Percentiles rank a stretch among this genome's conserved stretches.
Evolutionary conservation across 345 rosid species (phyloP).

Genomic region (Boechera stricta): DNA sequence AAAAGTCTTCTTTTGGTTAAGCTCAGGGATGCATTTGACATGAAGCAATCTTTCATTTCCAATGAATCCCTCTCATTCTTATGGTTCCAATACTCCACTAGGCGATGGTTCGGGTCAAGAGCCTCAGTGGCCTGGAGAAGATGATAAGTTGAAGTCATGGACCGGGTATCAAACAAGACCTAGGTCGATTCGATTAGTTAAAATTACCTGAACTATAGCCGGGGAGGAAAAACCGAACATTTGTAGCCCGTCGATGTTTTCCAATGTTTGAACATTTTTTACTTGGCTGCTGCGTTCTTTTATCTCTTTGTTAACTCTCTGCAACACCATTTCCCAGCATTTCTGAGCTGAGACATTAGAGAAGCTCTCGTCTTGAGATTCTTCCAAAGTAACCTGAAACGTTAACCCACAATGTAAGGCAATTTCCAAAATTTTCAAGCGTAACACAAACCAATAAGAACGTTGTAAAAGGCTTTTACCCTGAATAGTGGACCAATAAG

Average conservation of each 20-base stretch:
- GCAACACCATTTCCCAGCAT: slow-evolving; percentile 87
- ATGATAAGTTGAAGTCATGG: slow-evolving; percentile 17
- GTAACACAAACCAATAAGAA: slow-evolving; percentile 17
- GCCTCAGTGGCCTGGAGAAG: slow-evolving; percentile 69
- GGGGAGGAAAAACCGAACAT: slow-evolving; percentile 82
- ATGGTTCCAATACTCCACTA: slow-evolving; percentile 66
- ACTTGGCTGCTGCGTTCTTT: slow-evolving; percentile 1
- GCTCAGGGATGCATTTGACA: not conserved
- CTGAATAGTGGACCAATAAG: slow-evolving; percentile 77
- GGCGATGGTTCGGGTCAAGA: slow-evolving; percentile 69
- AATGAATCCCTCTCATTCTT: not conserved
- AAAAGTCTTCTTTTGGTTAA: slow-evolving; percentile 34
- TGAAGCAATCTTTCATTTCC: not conserved
- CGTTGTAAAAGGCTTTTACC: slow-evolving; percentile 47
- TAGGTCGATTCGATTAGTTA: not conserved
- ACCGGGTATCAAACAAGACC: not conserved
- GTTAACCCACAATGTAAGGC: not conserved
- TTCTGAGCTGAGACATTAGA: slow-evolving; percentile 58
- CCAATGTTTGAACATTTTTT: slow-evolving; percentile 32
- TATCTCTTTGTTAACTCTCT: slow-evolving; percentile 46
- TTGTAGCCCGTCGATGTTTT: slow-evolving; percentile 59
- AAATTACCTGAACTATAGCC: slow-evolving; percentile 59
- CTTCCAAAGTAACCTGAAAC: slow-evolving; percentile 76
- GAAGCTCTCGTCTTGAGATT: slow-evolving; percentile 56
- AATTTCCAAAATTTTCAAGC: not conserved